Evolutionary conservation across 257 asterid genomes (phyloP).

Genomic region (Solanum corneliomulleri): DNA sequence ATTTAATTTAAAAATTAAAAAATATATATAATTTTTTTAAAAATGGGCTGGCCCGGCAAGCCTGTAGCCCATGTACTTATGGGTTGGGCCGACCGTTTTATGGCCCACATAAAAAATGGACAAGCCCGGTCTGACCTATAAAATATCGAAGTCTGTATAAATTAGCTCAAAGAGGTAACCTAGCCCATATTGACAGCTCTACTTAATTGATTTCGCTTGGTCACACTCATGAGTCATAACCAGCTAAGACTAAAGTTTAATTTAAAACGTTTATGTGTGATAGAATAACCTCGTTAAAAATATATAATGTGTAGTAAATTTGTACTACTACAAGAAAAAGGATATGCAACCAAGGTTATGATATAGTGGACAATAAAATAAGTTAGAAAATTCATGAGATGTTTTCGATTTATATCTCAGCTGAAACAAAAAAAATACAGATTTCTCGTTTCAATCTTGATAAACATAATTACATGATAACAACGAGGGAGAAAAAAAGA

Average conservation of each 20-base stretch:
- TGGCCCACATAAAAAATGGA: too few relatives aligned
- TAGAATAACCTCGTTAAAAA: too few relatives aligned
- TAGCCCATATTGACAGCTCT: too few relatives aligned
- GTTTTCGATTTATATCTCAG: neutral
- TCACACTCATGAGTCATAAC: neutral
- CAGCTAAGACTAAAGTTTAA: neutral
- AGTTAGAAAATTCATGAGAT: neutral
- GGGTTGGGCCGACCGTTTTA: too few relatives aligned
- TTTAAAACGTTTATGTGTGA: neutral
- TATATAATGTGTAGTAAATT: neutral
- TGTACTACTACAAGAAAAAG: neutral
- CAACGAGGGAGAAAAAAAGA: neutral
- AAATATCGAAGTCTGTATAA: too few relatives aligned
- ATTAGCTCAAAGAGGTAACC: accelerated
- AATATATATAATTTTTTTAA: too few relatives aligned
- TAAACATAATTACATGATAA: neutral
- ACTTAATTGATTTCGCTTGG: neutral
- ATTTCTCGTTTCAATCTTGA: neutral
- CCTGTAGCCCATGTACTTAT: too few relatives aligned
- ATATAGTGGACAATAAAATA: neutral
- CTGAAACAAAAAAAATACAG: neutral
- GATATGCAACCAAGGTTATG: neutral
- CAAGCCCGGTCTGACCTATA: accelerated
- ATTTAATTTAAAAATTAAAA: too few relatives aligned
- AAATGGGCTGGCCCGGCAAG: too few relatives aligned